Evolutionary conservation across 176 grass and related monocot species (phyloP).

Genomic region (Paspalum notatum): DNA sequence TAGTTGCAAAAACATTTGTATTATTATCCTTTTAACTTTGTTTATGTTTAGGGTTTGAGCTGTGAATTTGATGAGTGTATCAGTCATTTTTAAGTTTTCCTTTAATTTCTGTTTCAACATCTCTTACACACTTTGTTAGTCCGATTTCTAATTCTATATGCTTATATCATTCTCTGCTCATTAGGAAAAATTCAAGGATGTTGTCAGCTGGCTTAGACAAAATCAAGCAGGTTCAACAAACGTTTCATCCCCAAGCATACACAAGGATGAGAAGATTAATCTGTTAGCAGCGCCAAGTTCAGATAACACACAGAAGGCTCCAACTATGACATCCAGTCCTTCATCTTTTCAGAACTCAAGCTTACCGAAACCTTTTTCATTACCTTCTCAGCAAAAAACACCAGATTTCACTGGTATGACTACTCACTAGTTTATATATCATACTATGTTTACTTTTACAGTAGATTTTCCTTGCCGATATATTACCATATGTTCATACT

Average conservation of each 20-base stretch:
- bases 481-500: constrained; percentile 37
- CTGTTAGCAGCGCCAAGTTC: constrained; percentile 1
- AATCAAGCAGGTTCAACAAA: constrained; percentile 54
- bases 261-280: constrained; percentile 52
- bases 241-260: constrained; percentile 45
- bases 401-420: constrained; percentile 48
- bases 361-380: constrained; percentile 40
- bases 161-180: constrained; percentile 16
- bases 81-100: background rate
- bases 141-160: constrained; percentile 26
- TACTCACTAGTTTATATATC: constrained; percentile 24
- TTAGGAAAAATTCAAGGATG: constrained; percentile 98
- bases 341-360: constrained; percentile 53
- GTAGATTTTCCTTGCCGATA: background rate
- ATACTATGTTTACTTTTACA: constrained; percentile 19
- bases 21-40: background rate
- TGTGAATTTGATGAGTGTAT: background rate
- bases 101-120: background rate
- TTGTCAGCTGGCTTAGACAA: constrained; percentile 86
- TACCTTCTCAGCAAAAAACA: constrained; percentile 46
- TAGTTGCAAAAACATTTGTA: background rate
- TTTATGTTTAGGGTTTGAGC: background rate
- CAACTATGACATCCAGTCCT: constrained; percentile 32
- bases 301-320: constrained; percentile 44
- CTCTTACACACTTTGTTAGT: background rate